Percentiles rank a stretch among this genome's conserved stretches.
These are phyloP conservation scores for Ophiosphaerella narmari DNA, from an alignment of 2,329 filamentous ascomycete genomes.

Conservation along the genomic window DNA sequence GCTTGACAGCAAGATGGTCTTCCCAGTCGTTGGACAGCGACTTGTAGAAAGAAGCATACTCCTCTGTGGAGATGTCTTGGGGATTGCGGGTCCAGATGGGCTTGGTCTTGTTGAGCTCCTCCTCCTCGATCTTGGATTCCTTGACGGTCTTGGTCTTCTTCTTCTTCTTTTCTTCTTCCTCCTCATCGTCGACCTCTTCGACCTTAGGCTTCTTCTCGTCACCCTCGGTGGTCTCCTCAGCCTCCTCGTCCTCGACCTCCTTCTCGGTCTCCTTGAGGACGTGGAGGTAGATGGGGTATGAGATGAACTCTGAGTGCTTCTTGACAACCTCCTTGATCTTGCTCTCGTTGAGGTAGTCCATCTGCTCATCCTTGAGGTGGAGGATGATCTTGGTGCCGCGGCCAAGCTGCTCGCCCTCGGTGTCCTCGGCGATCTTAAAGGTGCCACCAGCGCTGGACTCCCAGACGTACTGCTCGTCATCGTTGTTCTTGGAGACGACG, in stretches of 20 bases:
- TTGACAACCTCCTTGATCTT: conserved; percentile 99
- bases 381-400: conserved; percentile 98
- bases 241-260: conserved; percentile 95
- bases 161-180: conserved; percentile 86
- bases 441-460: conserved; percentile 97
- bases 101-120: conserved; percentile 99
- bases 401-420: conserved; percentile 86
- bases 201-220: conserved; percentile 96
- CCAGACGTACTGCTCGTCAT: conserved; percentile 99
- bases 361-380: conserved; percentile 99
- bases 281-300: conserved; percentile 99
- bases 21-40: conserved; percentile 99
- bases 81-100: conserved; percentile 99
- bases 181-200: conserved; percentile 89
- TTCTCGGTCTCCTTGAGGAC: conserved; percentile 99
- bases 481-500: conserved; percentile 98
- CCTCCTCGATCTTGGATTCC: conserved; percentile 97
- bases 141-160: conserved; percentile 99
- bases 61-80: conserved; percentile 89
- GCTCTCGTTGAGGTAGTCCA: conserved; percentile 96
- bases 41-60: conserved; percentile 99
- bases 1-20: conserved; percentile 99
- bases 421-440: conserved; percentile 90
- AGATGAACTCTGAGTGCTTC: conserved; percentile 99
- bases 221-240: conserved; percentile 67